Base-by-base conservation (phyloP, 2,329 filamentous ascomycete species). In the Aspergillaceae sp. region DNA sequence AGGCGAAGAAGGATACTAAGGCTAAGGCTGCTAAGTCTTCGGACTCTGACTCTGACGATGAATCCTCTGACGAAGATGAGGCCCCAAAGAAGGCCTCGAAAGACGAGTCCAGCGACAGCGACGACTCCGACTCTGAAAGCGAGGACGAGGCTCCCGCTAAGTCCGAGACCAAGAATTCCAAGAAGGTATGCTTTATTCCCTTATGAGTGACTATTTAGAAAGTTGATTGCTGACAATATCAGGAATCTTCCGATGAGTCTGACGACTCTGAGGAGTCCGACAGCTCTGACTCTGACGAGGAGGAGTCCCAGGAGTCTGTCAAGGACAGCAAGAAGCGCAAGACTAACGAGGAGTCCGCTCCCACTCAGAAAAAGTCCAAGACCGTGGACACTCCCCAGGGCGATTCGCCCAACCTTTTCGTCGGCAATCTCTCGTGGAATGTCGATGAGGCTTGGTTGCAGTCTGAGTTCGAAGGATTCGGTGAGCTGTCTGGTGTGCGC, bases 391-490 rank as follows among this genome's bases (percentile, higher is more conserved):
- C 53, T 28, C 55, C 59, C 40, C 52, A 58, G 45, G 62, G 60
- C 52, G 63, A 59, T 28, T 63, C 62, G 30, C 53, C 63, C 55
- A 94, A 89, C 60, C 82, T 96, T 45, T 96, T 94, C 69, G 82
- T 89, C 55, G 90, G 90, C 57, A 91, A 88, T 75, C 76, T 96
- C 53, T 88, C 86, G 70, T 96, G 89, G 89, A 87, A 83, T 64
- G 76, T 95, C 44, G 87, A 94, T 58, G 90, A 95, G 68, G 82
- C 89, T 54, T 80, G 80, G 72, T 82, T 96, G 53, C 77, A 79
- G 56, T 78, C 84, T 59, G 85, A 91, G 66, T 95, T 96, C 73
- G 80, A 89, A 74, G 72, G 79, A 52, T 91, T 84, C 60, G 84
- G 83, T 53, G 84, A 84, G 61, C 76, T 94, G 47, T 72, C 74